Evolutionary conservation across 495 filamentous ascomycete genomes (phyloP), one percentile per base, ranked within the genome.

Genomic region (Saxophila tyrrhenica): DNA sequence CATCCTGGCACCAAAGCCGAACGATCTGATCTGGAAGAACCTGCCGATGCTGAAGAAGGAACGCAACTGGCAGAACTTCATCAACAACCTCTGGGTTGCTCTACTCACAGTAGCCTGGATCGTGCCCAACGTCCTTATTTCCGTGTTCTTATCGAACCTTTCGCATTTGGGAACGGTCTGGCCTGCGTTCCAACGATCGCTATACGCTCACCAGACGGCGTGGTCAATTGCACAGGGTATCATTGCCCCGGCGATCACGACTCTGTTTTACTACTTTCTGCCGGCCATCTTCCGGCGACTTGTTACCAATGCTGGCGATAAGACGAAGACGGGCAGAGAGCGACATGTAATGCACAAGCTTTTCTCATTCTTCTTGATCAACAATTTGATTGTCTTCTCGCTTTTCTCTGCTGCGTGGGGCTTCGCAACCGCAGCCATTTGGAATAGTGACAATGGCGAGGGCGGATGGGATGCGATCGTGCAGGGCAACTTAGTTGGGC

Each of bases 1-100:
- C 49, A 70, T 70, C 10, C 75, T 96, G 7, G 91, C 94, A 15
- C 89, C 94, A 11, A 78, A 80, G 60, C 90, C 94, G 23, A 86
- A 86, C 60, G 92, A 97, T 65, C 76, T 98, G 29, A 95, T 98
- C 59, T 98, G 92, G 92, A 85, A 89, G 59, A 98, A 98, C 62
- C 76, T 97, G 64, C 77, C 77, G 19, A 72, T 94, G 53, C 76
- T 75, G 22, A 80, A 83, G 46, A 66, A 75, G 19, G 73, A 78
- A 8, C 80, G 89, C 54, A 72, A 76, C 50, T 86, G 82, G 74
- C 85, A 83, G 62, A 73, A 82, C 19, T 73, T 94, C 45, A 75
- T 85, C 57, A 92, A 88, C 66, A 84, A 86, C 48, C 66, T 94
- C 41, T 94, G 90, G 86, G 83, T 96, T 21, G 69, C 78, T 25